Evolutionary conservation across 2,329 filamentous ascomycete genomes (phyloP).

Genomic region (Zymoseptoria passerinii): DNA sequence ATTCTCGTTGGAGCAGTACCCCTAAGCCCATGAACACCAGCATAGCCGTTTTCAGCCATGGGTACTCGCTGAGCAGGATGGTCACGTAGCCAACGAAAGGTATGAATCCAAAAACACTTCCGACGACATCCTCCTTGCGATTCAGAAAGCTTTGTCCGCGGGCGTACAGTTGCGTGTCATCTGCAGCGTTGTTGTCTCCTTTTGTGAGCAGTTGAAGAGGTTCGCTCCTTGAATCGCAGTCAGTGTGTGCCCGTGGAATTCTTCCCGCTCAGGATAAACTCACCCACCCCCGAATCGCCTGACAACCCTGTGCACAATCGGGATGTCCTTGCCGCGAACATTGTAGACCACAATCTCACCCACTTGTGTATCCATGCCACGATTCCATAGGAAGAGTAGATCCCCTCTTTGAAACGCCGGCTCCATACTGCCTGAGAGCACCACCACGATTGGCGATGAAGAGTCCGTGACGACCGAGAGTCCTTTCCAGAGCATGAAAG

Average conservation of each 20-base stretch:
- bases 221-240: conserved; percentile 30
- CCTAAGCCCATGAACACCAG: conserved; percentile 89
- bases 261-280: conserved; percentile 24
- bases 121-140: conserved; percentile 74
- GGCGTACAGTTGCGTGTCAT: conserved; percentile 89
- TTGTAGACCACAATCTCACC: conserved; percentile 75
- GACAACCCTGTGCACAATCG: conserved; percentile 90
- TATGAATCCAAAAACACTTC: conserved; percentile 83
- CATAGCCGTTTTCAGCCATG: conserved; percentile 94
- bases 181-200: conserved; percentile 90
- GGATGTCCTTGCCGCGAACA: conserved; percentile 87
- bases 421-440: conserved; percentile 79
- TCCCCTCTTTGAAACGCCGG: conserved; percentile 74
- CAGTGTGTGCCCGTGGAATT: neutral
- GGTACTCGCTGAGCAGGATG: conserved; percentile 88
- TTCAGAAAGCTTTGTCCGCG: conserved; percentile 77
- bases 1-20: conserved; percentile 88
- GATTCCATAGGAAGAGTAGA: conserved; percentile 68
- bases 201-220: conserved; percentile 75
- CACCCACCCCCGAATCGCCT: conserved; percentile 56
- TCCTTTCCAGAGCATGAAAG: conserved; percentile 89
- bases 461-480: conserved; percentile 67
- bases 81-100: conserved; percentile 96
- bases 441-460: conserved; percentile 64
- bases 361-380: conserved; percentile 54